Conservation (phyloP, 345 rosid species). For the Gossypium anomalum region DNA sequence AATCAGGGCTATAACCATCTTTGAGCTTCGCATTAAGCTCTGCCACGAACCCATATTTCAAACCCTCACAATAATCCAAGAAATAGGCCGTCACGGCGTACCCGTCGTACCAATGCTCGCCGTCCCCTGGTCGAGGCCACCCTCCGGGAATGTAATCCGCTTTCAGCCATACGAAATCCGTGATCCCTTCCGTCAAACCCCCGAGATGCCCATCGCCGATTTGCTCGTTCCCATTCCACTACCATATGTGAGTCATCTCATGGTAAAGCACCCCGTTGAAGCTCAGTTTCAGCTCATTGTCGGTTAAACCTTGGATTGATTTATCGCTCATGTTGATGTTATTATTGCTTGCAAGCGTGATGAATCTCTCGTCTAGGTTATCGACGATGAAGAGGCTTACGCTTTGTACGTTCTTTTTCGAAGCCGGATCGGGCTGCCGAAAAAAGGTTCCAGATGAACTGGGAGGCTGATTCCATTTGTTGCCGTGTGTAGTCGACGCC, state of each 20-base stretch:
- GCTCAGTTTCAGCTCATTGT: conserved; percentile 18
- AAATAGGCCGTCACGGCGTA: conserved; percentile 62
- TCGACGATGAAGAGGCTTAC: not conserved
- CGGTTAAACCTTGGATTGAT: not conserved
- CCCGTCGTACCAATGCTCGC: conserved; percentile 64
- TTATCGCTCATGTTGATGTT: not conserved
- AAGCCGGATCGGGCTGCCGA: not conserved
- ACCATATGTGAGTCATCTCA: conserved; percentile 66
- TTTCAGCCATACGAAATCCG: conserved; percentile 59
- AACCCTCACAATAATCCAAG: conserved; percentile 50
- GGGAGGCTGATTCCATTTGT: not conserved
- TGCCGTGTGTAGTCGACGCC: not conserved
- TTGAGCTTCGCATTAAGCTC: conserved; percentile 64
- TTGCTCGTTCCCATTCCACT: conserved; percentile 54
- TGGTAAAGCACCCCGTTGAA: conserved; percentile 60
- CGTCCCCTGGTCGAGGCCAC: conserved; percentile 56
- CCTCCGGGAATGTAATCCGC: conserved; percentile 49
- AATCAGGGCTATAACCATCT: conserved; percentile 36
- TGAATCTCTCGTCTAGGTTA: not conserved
- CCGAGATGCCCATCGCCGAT: conserved; percentile 19
- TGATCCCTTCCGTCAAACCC: conserved; percentile 59
- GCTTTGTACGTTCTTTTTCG: not conserved
- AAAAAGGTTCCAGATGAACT: conserved; percentile 5
- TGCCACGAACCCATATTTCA: conserved; percentile 58
- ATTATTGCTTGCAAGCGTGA: not conserved